Base-by-base conservation (phyloP, 345 rosid genomes). In the Rhizophora mangle region DNA sequence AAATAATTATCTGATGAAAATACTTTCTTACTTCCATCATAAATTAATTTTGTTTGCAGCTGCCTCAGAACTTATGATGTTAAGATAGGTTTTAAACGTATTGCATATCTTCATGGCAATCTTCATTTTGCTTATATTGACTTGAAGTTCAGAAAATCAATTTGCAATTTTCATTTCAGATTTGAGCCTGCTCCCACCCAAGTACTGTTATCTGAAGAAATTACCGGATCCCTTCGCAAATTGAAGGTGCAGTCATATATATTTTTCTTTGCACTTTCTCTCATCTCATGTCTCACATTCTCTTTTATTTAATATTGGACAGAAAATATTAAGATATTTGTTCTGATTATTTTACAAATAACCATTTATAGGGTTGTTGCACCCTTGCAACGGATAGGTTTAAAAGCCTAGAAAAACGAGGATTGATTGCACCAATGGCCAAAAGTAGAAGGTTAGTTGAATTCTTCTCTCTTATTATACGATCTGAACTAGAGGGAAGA, bases 371-470 rank as follows among this genome's bases (percentile, higher is more conserved):
- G 98, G 97, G 86, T 68, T 92, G 98, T 74, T 77, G 88, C 81
- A 90, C 98, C 0, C 96, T 95, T 60, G 87, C 83, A 54, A 92
- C 81, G 79, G 98, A 95, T 77, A 79, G 99, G 32, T 95, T 81
- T 80, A 92, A 92, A 83, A 92, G 98, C 76, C 82, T 92, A 0
- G 96, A 92, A 83, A 95, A 92, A 73, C 83, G 99, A 85, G 99
- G 98, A 69, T 73, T 90, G 75, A 75, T 92, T 34, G 88, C 82
- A 46, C 97, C 98, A 18, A 51, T 82, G 56, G 69, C 78, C 61
- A 90, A 84, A 75, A 65, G 61, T 53, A 79, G 82, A 83, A 89
- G 97, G 97, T 91, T 26, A 67, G 88, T 71, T 36, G 6, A 24
- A 6, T 54, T 63, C 20, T 57, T 31, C 49, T 13, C 18, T 9